Conservation (phyloP, 208 protist species). For the Leptomonas pyrrhocoris region DNA sequence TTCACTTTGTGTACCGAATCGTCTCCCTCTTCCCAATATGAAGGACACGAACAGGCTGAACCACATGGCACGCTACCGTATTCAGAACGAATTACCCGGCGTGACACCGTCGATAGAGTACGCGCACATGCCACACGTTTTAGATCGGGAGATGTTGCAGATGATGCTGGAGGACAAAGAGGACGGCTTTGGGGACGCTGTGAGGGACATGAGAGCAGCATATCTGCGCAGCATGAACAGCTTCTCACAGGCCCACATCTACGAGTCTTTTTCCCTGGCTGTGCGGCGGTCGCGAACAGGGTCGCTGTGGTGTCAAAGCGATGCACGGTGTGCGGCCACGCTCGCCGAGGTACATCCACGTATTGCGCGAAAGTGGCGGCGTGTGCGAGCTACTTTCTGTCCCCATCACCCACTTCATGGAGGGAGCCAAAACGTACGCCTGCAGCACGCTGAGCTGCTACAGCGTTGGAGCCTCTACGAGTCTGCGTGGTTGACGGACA, state of each 20-base stretch:
- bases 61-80: slow-evolving; percentile 19
- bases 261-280: slow-evolving; percentile 32
- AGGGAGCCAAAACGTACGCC: slow-evolving; percentile 1
- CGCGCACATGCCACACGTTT: slow-evolving; percentile 34
- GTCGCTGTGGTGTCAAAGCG: slow-evolving; percentile 17
- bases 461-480: slow-evolving; percentile 15
- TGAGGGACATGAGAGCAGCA: slow-evolving; percentile 9
- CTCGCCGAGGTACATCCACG: neutral
- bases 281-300: slow-evolving; percentile 22
- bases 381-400: neutral
- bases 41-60: slow-evolving; percentile 13
- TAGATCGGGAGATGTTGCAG: slow-evolving; percentile 22
- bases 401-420: slow-evolving; percentile 16
- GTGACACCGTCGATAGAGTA: slow-evolving; percentile 29
- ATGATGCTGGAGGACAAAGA: slow-evolving; percentile 20
- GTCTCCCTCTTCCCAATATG: neutral
- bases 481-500: slow-evolving; percentile 5
- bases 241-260: slow-evolving; percentile 33
- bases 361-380: slow-evolving; percentile 11
- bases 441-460: slow-evolving; percentile 20
- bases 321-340: slow-evolving; percentile 6
- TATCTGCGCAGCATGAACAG: slow-evolving; percentile 23
- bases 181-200: slow-evolving; percentile 20
- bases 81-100: slow-evolving; percentile 20
- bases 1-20: slow-evolving; percentile 3